phyloP scores from a whole-genome alignment of 768 basidiomycete species.

The Suillus americanus region DNA sequence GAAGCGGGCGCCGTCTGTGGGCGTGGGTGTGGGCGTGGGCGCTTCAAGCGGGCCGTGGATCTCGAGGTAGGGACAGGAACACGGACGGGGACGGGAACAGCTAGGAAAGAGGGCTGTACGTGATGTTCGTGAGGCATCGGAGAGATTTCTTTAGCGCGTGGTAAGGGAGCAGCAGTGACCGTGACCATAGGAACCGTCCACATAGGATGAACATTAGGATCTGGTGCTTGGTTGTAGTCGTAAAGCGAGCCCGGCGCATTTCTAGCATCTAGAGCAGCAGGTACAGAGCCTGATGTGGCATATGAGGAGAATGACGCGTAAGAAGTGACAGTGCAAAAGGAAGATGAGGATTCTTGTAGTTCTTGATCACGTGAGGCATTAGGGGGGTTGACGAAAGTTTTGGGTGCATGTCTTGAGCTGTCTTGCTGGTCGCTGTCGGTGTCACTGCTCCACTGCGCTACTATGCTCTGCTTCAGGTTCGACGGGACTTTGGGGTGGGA shows the following conservation, averaged over 20 bases:
- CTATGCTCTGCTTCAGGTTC: neutral
- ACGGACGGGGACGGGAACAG: neutral
- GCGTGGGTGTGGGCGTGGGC: conserved; percentile 19
- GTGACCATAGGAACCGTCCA: conserved; percentile 30
- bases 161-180: neutral
- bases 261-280: neutral
- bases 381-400: neutral
- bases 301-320: conserved; percentile 1
- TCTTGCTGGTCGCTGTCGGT: neutral
- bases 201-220: conserved; percentile 25
- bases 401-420: neutral
- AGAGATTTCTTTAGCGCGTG: neutral
- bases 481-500: neutral
- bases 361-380: neutral
- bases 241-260: neutral
- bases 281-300: neutral
- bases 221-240: neutral
- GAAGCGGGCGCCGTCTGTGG: conserved; percentile 27
- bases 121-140: conserved; percentile 1
- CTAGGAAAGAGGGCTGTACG: neutral
- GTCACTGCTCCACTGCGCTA: neutral
- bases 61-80: neutral
- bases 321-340: neutral
- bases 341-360: conserved; percentile 1
- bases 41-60: conserved; percentile 6